phyloP scores from a whole-genome alignment of 208 protist genomes.

The Acanthamoeba healyi region DNA sequence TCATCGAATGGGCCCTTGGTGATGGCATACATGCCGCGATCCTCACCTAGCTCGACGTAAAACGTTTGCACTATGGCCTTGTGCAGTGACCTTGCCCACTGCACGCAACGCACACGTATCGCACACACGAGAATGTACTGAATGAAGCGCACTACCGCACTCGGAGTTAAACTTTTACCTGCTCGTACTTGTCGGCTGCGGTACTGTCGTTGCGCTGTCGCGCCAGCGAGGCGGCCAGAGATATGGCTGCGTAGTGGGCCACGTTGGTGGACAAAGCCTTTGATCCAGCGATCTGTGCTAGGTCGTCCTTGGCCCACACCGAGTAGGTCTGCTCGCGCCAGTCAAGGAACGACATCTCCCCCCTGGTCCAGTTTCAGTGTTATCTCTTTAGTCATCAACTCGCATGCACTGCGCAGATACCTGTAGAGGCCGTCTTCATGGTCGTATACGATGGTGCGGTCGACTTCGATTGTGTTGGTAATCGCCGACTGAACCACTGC shows the following conservation, averaged over 20 bases:
- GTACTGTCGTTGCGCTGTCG: not conserved
- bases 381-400: not conserved
- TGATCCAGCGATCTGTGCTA: not conserved
- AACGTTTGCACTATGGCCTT: not conserved
- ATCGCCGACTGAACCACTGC: not conserved
- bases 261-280: conserved; percentile 12
- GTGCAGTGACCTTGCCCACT: not conserved
- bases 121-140: not conserved
- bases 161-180: not conserved
- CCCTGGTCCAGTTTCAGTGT: not conserved
- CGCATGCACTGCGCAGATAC: not conserved
- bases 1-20: not conserved
- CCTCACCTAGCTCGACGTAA: not conserved
- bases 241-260: not conserved
- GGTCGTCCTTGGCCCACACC: conserved; percentile 18
- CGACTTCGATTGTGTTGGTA: not conserved
- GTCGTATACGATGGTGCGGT: conserved; percentile 8
- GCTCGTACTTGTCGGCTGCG: not conserved
- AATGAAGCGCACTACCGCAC: not conserved
- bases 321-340: conserved; percentile 40
- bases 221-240: not conserved
- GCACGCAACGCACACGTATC: not conserved
- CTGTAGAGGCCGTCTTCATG: not conserved
- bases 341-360: conserved; percentile 36
- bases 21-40: conserved; percentile 7